These are phyloP conservation scores for Thymus mandschuricus DNA, from an alignment of 257 asterid genomes.

Conservation along the genomic window DNA sequence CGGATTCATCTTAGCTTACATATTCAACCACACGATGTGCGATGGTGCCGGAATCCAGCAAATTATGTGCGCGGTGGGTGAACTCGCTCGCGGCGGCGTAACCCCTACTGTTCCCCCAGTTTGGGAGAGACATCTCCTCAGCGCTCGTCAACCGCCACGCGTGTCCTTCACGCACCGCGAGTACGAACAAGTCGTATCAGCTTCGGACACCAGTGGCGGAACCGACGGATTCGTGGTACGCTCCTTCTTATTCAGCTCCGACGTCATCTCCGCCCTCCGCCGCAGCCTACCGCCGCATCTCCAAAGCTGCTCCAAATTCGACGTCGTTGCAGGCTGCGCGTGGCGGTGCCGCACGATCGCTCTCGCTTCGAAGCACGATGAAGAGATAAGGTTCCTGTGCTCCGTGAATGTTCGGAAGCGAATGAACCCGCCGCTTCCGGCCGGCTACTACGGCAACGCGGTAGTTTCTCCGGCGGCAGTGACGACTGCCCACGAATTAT, in stretches of 20 bases:
- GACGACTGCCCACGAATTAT: conserved; percentile 34
- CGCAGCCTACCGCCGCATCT: conserved; percentile 43
- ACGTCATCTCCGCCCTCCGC: conserved; percentile 53
- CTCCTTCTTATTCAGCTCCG: conserved; percentile 59
- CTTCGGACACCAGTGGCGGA: background rate
- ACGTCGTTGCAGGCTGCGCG: conserved; percentile 46
- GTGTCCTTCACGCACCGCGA: conserved; percentile 39
- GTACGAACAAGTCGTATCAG: no score
- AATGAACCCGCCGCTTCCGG: conserved; percentile 50
- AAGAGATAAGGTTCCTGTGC: conserved; percentile 46
- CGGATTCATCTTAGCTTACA: no score
- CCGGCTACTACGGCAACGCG: conserved; percentile 58
- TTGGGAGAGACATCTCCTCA: conserved; percentile 62
- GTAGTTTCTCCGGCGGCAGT: conserved; percentile 41
- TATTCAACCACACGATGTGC: no score
- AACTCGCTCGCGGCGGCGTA: no score
- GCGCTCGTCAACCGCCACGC: conserved; percentile 52
- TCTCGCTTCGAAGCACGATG: conserved; percentile 40
- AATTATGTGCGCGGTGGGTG: no score
- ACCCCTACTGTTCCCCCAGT: no score
- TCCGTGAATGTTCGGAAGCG: conserved; percentile 37
- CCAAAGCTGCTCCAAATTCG: conserved; percentile 48
- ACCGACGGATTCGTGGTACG: conserved; percentile 37
- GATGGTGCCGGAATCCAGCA: no score
- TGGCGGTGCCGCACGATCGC: conserved; percentile 65